phyloP scores from a whole-genome alignment of 1,139 yeast species.

The Saccharomyces hybrid region DNA sequence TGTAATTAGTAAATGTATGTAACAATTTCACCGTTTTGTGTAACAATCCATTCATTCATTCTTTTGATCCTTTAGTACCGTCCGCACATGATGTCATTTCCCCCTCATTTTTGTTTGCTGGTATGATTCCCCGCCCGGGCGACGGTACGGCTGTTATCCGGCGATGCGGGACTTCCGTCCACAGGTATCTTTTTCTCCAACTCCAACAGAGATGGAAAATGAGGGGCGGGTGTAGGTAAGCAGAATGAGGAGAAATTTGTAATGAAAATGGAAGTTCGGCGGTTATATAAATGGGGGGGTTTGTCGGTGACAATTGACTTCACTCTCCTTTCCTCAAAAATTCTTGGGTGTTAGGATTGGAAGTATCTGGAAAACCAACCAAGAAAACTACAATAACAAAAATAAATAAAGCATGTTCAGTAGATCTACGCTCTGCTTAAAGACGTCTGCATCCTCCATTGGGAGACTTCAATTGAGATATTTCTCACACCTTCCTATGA shows the following conservation, averaged over 20 bases:
- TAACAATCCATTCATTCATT: background rate
- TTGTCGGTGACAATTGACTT: background rate
- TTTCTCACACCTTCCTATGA: conserved; percentile 28
- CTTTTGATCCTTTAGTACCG: background rate
- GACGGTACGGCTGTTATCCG: background rate
- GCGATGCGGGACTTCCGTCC: background rate
- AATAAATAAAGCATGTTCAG: background rate
- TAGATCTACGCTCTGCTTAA: conserved; percentile 10
- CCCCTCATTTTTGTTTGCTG: background rate
- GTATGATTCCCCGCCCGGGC: background rate
- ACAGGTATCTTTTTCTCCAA: background rate
- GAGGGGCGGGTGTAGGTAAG: conserved; percentile 1
- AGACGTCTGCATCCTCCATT: conserved; percentile 10
- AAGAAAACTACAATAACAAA: background rate
- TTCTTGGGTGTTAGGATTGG: background rate
- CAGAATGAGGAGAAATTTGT: background rate
- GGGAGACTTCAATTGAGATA: conserved; percentile 17
- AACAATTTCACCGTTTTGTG: background rate
- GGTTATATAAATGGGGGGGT: background rate
- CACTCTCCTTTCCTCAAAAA: background rate
- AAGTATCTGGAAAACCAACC: background rate
- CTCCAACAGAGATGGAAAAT: background rate
- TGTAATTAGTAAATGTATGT: background rate
- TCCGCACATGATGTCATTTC: background rate
- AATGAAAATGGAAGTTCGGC: background rate